phyloP scores from a whole-genome alignment of 345 rosid genomes.

The Gossypium mustelinum region DNA sequence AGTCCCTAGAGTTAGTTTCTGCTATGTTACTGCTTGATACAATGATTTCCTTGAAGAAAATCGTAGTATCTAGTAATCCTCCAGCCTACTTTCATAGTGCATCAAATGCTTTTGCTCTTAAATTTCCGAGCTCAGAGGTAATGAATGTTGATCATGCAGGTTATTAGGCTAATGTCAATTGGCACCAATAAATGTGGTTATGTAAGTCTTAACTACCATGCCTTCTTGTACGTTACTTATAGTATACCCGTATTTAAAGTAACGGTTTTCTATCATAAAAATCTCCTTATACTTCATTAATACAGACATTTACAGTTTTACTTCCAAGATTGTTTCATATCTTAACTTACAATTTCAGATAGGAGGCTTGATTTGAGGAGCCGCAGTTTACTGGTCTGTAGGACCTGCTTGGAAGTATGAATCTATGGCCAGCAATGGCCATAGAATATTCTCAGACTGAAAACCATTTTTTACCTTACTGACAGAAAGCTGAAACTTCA shows the following conservation, averaged over 20 bases:
- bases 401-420: conserved; percentile 81
- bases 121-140: no score
- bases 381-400: conserved; percentile 61
- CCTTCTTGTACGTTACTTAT: no score
- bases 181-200: no score
- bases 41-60: no score
- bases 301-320: neutral
- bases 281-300: no score
- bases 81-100: no score
- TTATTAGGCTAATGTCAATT: no score
- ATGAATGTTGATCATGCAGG: no score
- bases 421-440: conserved; percentile 44
- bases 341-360: conserved; percentile 31
- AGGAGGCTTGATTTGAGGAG: conserved; percentile 84
- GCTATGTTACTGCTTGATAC: neutral
- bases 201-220: no score
- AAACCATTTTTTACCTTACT: conserved; percentile 43
- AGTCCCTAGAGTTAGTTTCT: neutral
- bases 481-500: neutral
- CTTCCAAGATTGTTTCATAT: neutral
- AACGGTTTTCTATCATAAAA: neutral
- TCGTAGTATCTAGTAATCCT: no score
- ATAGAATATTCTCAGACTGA: conserved; percentile 46
- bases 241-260: neutral
- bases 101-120: no score